Conservation (phyloP, 2,329 filamentous ascomycete genomes). For the Teratosphaeriaceae sp. region DNA sequence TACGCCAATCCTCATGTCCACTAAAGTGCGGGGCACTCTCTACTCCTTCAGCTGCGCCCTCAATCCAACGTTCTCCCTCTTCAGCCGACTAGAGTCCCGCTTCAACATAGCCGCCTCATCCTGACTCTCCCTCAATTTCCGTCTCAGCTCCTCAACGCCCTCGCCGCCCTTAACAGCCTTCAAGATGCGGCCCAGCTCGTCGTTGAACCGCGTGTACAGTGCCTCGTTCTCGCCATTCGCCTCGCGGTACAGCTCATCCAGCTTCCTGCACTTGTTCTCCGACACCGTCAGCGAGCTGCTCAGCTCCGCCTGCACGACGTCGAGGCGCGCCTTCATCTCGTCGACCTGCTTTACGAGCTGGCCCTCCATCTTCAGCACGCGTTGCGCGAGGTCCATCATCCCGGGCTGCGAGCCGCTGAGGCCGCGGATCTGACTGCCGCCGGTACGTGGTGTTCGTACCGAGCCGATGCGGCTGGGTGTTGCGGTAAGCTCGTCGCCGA, state of each 20-base stretch:
- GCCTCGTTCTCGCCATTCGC: slow-evolving; percentile 86
- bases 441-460: slow-evolving; percentile 13
- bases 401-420: slow-evolving; percentile 36
- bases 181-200: slow-evolving; percentile 78
- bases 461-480: slow-evolving; percentile 19
- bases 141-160: slow-evolving; percentile 71
- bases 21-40: background rate
- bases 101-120: slow-evolving; percentile 73
- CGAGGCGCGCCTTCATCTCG: slow-evolving; percentile 55
- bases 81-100: slow-evolving; percentile 79
- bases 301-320: slow-evolving; percentile 62
- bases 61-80: slow-evolving; percentile 70
- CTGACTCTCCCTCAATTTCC: slow-evolving; percentile 62
- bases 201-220: slow-evolving; percentile 85
- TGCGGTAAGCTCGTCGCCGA: slow-evolving; percentile 68
- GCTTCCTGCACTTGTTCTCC: slow-evolving; percentile 70
- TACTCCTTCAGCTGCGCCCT: slow-evolving; percentile 33
- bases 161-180: slow-evolving; percentile 68
- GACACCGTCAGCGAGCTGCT: slow-evolving; percentile 62
- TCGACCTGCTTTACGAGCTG: slow-evolving; percentile 55
- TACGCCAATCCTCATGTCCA: background rate
- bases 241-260: slow-evolving; percentile 86
- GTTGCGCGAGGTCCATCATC: slow-evolving; percentile 45
- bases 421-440: slow-evolving; percentile 22
- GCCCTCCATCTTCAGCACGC: slow-evolving; percentile 61